phyloP scores from a whole-genome alignment of 129 eudicot species.

The Artemisia argyi region DNA sequence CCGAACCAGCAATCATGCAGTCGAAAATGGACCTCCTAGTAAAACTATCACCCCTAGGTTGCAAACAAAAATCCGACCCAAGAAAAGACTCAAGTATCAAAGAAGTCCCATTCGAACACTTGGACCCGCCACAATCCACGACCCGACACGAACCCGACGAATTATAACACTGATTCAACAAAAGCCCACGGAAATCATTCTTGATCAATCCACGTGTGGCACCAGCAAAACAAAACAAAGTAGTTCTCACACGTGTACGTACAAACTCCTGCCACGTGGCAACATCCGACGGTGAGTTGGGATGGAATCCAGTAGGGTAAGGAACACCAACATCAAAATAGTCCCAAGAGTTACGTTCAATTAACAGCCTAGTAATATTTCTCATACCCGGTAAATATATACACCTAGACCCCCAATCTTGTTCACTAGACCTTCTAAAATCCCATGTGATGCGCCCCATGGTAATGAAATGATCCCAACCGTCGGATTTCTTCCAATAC shows the following conservation, averaged over 20 bases:
- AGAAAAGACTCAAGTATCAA: slow-evolving; percentile 75
- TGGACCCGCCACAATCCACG: slow-evolving; percentile 75
- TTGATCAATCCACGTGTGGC: slow-evolving; percentile 80
- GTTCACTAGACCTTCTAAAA: slow-evolving; percentile 63
- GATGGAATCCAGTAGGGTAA: slow-evolving; percentile 99
- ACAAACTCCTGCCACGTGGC: slow-evolving; percentile 70
- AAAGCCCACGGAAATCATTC: slow-evolving; percentile 70
- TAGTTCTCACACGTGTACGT: slow-evolving; percentile 45
- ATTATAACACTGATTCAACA: slow-evolving; percentile 61
- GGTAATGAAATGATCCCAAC: slow-evolving; percentile 84
- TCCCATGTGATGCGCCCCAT: slow-evolving; percentile 98
- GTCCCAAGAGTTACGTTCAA: slow-evolving; percentile 92
- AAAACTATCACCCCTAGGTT: slow-evolving; percentile 92
- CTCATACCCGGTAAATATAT: slow-evolving; percentile 69
- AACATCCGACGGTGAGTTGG: slow-evolving; percentile 52
- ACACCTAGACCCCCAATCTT: slow-evolving; percentile 85
- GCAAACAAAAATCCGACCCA: slow-evolving; percentile 76
- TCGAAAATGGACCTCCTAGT: slow-evolving; percentile 89
- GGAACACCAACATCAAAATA: slow-evolving; percentile 92
- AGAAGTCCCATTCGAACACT: slow-evolving; percentile 68
- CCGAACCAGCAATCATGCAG: slow-evolving; percentile 96
- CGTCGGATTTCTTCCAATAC: slow-evolving; percentile 55
- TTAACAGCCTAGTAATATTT: slow-evolving; percentile 77
- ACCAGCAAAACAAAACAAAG: slow-evolving; percentile 78
- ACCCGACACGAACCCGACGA: slow-evolving; percentile 67